Base-by-base conservation (phyloP, 2,329 filamentous ascomycete genomes). In the Botryotinia narcissicola region DNA sequence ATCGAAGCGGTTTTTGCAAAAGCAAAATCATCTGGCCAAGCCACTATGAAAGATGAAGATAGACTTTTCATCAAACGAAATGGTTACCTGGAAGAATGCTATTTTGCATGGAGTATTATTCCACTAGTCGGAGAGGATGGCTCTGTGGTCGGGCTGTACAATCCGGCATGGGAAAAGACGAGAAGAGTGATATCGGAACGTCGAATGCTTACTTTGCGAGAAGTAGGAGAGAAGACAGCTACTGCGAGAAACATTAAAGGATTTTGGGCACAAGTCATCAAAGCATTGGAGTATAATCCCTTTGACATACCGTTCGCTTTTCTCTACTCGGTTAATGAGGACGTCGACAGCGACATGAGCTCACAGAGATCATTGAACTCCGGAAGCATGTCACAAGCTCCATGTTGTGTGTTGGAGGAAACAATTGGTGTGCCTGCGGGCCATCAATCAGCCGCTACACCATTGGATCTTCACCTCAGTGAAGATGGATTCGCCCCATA, bases 1-100 rank as follows among this genome's bases (percentile, higher is more conserved):
- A 86, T 95, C 18, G 86, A 90, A 75, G 89, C 89, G 3, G 86
- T 92, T 0, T 93, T 96, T 76, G 84, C 87, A 29, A 89, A 85
- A 74, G 93, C 93, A 0, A 88, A 87, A 81, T 82, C 87, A 57
- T 91, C 90, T 7, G 93, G 93, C 0, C 90, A 94, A 82, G 91
- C 93, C 0, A 94, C 91, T 0, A 93, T 95, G 91, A 95, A 94
- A 81, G 90, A 95, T 76, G 93, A 96, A 78, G 92, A 95, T 75
- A 89, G 89, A 73, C 84, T 95, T 1, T 94, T 94, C 78, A 87
- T 96, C 46, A 85, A 87, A 64, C 88, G 93, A 12, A 88, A 89
- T 75, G 88, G 90, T 1, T 93, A 88, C 75, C 82, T 93, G 1
- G 92, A 97, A 81, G 93, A 96, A 80, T 90, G 92, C 0, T 95